Base-by-base conservation (phyloP, 2,329 filamentous ascomycete genomes). In the Clarireedia homoeocarpa region DNA sequence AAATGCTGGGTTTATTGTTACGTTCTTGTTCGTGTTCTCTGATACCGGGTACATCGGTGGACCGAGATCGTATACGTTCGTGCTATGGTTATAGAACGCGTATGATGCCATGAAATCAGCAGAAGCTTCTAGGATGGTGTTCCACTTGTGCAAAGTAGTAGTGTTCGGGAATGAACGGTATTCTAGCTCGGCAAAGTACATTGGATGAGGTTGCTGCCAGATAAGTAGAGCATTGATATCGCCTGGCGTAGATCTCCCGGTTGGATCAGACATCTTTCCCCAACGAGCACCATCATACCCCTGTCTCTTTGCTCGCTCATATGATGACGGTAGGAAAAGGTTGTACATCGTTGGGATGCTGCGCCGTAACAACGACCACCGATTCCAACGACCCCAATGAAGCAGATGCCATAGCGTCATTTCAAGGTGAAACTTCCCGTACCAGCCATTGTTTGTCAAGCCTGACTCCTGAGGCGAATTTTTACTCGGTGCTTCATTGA, bases 151-250 rank as follows among this genome's bases (percentile, higher is more conserved):
- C 5, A 84, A 65, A 0, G 75, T 80, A 4, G 69, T 65, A 2
- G 67, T 53, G 6, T 68, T 72, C 0, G 76, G 74, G 52, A 71
- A 74, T 0, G 71, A 71, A 23, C 77, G 72, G 62, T 77, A 82
- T 62, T 81, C 77, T 17, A 77, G 68, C 65, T 82, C 80, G 0
- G 81, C 81, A 62, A 83, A 80, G 63, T 80, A 81, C 72, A 83
- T 78, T 0, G 77, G 73, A 64, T 84, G 81, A 6, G 80, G 80
- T 62, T 83, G 81, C 61, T 84, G 81, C 81, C 81, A 84, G 56
- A 83, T 78, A 3, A 85, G 70, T 1, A 84, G 69, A 9, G 75
- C 77, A 65, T 84, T 84, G 64, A 84, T 83, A 59, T 81, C 77
- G 2, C 82, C 81, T 0, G 81, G 80, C 1, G 79, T 77, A 48